Percentiles rank a stretch among this genome's conserved stretches.
Evolutionary conservation across 148 eudicot species (phyloP).

Genomic region (Mesembryanthemum crystallinum): DNA sequence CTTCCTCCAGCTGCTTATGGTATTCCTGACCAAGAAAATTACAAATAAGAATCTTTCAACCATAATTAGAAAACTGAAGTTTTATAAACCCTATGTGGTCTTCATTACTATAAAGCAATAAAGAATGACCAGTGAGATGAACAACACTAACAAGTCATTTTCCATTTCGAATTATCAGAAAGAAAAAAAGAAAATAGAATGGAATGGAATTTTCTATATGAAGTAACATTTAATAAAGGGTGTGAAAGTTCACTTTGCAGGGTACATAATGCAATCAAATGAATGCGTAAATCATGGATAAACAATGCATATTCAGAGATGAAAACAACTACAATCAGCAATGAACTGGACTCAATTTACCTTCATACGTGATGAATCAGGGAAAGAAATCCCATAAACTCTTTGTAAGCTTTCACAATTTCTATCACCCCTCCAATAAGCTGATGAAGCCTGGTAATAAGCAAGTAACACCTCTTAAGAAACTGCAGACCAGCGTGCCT

Average conservation of each 20-base stretch:
- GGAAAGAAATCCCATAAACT: conserved; percentile 95
- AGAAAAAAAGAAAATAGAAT: too few species aligned
- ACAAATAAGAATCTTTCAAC: too few species aligned
- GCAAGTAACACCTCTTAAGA: too few species aligned
- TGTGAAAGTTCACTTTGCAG: not conserved
- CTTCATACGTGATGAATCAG: conserved; percentile 78
- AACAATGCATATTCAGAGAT: too few species aligned
- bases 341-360: conserved; percentile 29
- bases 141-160: too few species aligned
- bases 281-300: not conserved
- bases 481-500: too few species aligned
- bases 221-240: not conserved
- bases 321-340: too few species aligned
- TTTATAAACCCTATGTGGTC: too few species aligned
- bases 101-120: too few species aligned
- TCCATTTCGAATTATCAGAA: too few species aligned
- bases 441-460: conserved; percentile 89
- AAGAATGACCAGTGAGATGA: not conserved
- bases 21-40: conserved; percentile 59
- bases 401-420: conserved; percentile 97
- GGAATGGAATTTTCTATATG: not conserved
- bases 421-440: conserved; percentile 93
- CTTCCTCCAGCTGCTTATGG: conserved; percentile 74
- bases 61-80: too few species aligned
- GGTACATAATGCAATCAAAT: not conserved